A percentile compares a stretch with the other conserved stretches of the same genome.
phyloP scores from a whole-genome alignment of 805 yeast genomes.

The Kazachstania martiniae region DNA sequence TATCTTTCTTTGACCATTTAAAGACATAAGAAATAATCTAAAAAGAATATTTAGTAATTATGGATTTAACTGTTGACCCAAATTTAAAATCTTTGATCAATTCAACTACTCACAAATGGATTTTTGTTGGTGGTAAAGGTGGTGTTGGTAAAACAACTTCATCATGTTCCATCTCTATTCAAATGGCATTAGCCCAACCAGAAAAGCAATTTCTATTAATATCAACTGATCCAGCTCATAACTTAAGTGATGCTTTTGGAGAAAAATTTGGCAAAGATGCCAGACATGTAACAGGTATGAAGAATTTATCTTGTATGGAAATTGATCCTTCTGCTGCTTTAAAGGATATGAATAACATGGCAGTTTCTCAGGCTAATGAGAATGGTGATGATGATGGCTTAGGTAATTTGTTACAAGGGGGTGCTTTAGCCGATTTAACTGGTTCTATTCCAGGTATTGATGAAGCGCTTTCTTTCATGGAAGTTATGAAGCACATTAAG shows the following conservation, averaged over 20 bases:
- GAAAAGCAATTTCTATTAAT: slow-evolving; percentile 72
- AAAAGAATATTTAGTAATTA: slow-evolving; percentile 1
- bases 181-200: slow-evolving; percentile 78
- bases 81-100: slow-evolving; percentile 57
- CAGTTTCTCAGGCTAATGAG: slow-evolving; percentile 31
- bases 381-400: slow-evolving; percentile 30
- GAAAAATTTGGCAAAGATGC: slow-evolving; percentile 98
- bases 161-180: slow-evolving; percentile 90
- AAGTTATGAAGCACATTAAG: slow-evolving; percentile 92
- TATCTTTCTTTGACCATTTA: no score
- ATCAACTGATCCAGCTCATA: slow-evolving; percentile 98
- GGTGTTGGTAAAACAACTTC: slow-evolving; percentile 99
- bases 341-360: slow-evolving; percentile 65
- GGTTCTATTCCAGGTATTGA: slow-evolving; percentile 97
- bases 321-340: slow-evolving; percentile 92
- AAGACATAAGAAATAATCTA: no score
- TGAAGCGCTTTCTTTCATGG: slow-evolving; percentile 96
- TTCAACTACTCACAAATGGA: slow-evolving; percentile 76
- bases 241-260: slow-evolving; percentile 94
- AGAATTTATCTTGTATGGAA: slow-evolving; percentile 93
- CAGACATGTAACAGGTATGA: slow-evolving; percentile 78
- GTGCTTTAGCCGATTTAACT: slow-evolving; percentile 64
- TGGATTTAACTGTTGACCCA: slow-evolving; percentile 61
- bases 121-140: slow-evolving; percentile 98
- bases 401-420: slow-evolving; percentile 26